Base-by-base conservation (phyloP, 768 basidiomycete species). In the Krasilnikovozyma curviuscula region DNA sequence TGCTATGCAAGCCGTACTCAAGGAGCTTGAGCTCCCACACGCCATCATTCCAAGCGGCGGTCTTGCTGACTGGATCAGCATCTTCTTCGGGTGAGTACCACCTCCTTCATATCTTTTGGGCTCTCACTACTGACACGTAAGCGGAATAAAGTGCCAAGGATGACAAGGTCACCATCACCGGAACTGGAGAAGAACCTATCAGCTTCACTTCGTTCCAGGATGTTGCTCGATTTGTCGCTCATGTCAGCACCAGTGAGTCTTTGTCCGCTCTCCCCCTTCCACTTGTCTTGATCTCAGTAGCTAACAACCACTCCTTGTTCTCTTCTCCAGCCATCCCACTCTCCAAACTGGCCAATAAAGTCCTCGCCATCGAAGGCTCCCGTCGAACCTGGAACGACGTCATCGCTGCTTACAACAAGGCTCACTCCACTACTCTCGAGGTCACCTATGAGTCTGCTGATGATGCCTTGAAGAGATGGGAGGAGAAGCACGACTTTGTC, bases 61-160 rank as follows among this genome's bases (percentile, higher is more conserved):
- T 5, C 49, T 54, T 28, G 52, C 52, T 7, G 52, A 54, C 13
- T 54, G 48, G 52, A 29, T 46, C n/a, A 28, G 7, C n/a, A 16
- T 13, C 3, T 19, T 51, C 37, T 9, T 33, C 2, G 44, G 49
- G n/a, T n/a, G n/a, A n/a, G n/a, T n/a, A n/a, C n/a, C n/a, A n/a
- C n/a, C n/a, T n/a, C n/a, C n/a, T n/a, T n/a, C n/a, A n/a, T n/a
- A n/a, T n/a, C n/a, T n/a, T n/a, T n/a, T n/a, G n/a, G n/a, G n/a
- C n/a, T n/a, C n/a, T n/a, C n/a, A n/a, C n/a, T n/a, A n/a, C n/a
- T n/a, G n/a, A n/a, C n/a, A n/a, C n/a, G n/a, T n/a, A n/a, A n/a
- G n/a, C n/a, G n/a, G n/a, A n/a, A n/a, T n/a, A n/a, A 29, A 28
- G 25, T 18, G 34, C 39, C 35, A 30, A 51, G 33, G 27, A 51